Base-by-base conservation (phyloP, 2,329 filamentous ascomycete species). In the Didymellaceae sp. region DNA sequence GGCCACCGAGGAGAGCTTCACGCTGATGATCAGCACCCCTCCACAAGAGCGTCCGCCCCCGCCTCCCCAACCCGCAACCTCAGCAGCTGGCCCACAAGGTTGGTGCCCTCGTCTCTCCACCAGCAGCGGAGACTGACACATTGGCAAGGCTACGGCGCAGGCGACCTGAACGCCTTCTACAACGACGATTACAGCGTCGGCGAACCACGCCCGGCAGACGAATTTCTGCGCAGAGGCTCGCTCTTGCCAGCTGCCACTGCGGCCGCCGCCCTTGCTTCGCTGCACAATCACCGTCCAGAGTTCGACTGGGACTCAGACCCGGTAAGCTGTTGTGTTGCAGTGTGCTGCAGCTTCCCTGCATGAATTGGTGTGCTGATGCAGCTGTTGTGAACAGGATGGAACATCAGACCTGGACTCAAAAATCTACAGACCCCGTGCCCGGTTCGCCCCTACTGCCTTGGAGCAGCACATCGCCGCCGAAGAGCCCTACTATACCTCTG, bases 1-100 rank as follows among this genome's bases (percentile, higher is more conserved):
- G 62, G 94, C 94, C 39, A 99, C 93, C 64, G 93, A 97, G 76
- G 61, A 97, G 78, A 97, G 91, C 86, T 97, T 99, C 77, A 80
- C 89, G 69, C 82, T 96, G 74, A 97, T 97, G 94, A 90, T 97
- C 75, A 95, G 86, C 74, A 91, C 90, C 61, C 88, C 91, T 57
- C 92, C 90, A 9, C 87, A 87, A 55, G 87, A 90, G 72, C 84
- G 83, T 66, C 83, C 82, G 34, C 83, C 82, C 56, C 76, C 78
- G 49, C 78, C 77, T 67, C 75, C 72, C 72, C 72, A 68, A 51
- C 54, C 76, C 65, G 61, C 70, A 65, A 68, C 67, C 65, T 71
- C 58, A 67, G 67, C 58, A 67, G 67, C 72, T 63, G 65, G 59
- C 53, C 58, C 59, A 49, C 58, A 56, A 67, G 67, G 67, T 69